Conservation (phyloP, 768 basidiomycete genomes). For the Russula sp. region DNA sequence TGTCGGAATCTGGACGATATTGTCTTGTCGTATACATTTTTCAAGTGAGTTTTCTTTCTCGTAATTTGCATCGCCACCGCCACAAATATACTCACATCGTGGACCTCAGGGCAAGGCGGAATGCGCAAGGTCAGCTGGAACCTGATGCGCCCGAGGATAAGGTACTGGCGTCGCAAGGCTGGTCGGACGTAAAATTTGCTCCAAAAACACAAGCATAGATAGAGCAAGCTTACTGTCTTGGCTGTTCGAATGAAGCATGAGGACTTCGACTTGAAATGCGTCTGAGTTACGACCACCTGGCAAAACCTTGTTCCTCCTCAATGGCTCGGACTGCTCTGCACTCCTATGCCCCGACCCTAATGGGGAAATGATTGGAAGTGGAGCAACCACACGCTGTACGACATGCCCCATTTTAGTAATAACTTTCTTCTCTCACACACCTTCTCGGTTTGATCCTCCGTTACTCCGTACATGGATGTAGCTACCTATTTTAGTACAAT, state of each 20-base stretch:
- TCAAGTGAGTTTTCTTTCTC: conserved; percentile 59
- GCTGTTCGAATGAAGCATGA: background rate
- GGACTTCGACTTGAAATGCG: background rate
- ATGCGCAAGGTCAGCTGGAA: conserved; percentile 79
- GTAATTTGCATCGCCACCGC: background rate
- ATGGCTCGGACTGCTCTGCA: background rate
- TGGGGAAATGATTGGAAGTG: too few species aligned
- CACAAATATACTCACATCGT: background rate
- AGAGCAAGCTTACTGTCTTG: background rate
- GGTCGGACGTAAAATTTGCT: conserved; percentile 55
- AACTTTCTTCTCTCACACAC: too few species aligned
- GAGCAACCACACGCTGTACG: too few species aligned
- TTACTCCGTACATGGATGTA: too few species aligned
- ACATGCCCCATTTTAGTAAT: too few species aligned
- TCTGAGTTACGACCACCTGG: too few species aligned
- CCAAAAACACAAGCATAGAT: conserved; percentile 36
- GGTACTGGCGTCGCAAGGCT: conserved; percentile 79
- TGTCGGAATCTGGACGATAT: conserved; percentile 87
- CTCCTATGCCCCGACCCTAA: too few species aligned
- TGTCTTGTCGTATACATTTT: conserved; percentile 96
- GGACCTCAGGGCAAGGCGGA: conserved; percentile 71
- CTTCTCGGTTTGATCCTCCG: too few species aligned
- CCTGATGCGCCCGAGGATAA: conserved; percentile 83
- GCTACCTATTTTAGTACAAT: too few species aligned
- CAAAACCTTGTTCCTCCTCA: background rate